Base-by-base conservation (phyloP, 2,329 filamentous ascomycete species). In the Xylariaceae sp. region DNA sequence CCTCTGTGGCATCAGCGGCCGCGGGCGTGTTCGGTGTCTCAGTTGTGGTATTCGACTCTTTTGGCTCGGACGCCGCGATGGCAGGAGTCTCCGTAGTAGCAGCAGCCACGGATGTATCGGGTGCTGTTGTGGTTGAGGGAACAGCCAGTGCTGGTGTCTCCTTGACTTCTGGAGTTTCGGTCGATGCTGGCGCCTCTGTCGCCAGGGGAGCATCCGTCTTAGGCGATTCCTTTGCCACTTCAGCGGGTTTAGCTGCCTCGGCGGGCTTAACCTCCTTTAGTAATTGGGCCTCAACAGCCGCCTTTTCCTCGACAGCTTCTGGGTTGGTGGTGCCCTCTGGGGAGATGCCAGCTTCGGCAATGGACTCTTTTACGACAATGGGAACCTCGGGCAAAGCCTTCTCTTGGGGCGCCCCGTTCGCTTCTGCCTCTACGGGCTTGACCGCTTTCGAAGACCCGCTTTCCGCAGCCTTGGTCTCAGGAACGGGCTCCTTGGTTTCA, bases 381-480 rank as follows among this genome's bases (percentile, higher is more conserved):
- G 82, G 82, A 6, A 84, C 78, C 56, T 78, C 71, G 42, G 78
- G 72, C 1, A 78, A 75, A 7, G 76, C 68, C 57, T 77, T 70
- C 60, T 78, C 69, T 26, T 68, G 71, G 5, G 70, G 69, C 57
- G 72, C 67, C 59, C 74, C 73, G 27, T 59, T 57, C 19, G 52
- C 46, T 11, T 66, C 62, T 9, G 68, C 65, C 61, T 74, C 64
- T 51, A 68, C 67, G 50, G 71, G 67, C 69, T 79, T 76, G 58
- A 85, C 78, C 69, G 87, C 81, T 60, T 82, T 59, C 47, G 91
- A 75, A 6, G 95, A 76, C 73, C 95, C 87, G 30, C 81, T 71
- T 74, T 95, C 89, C 4, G 91, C 78, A 7, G 76, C 78, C 69
- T 81, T 83, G 80, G 94, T 94, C 64, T 91, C 88, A 59, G 80